These are phyloP conservation scores for Ogataea pignaliae DNA, from an alignment of 805 yeast species.

Conservation along the genomic window DNA sequence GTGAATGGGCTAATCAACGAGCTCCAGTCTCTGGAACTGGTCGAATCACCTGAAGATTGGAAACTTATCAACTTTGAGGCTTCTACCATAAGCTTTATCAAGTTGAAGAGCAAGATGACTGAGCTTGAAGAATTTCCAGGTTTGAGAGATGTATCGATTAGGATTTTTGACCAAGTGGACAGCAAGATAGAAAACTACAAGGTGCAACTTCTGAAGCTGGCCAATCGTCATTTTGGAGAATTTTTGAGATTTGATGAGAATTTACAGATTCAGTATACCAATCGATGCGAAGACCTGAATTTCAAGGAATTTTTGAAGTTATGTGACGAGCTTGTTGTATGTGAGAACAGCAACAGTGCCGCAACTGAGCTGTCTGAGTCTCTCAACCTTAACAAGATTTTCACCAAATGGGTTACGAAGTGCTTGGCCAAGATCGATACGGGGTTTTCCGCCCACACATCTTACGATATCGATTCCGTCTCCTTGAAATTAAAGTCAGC, in stretches of 20 bases:
- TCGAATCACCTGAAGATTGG: slow-evolving; percentile 11
- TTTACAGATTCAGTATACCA: slow-evolving; percentile 7
- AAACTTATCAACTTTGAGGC: slow-evolving; percentile 9
- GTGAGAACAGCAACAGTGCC: slow-evolving; percentile 1
- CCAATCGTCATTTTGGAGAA: slow-evolving; percentile 5
- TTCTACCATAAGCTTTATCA: slow-evolving; percentile 11
- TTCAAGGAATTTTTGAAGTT: slow-evolving; percentile 15
- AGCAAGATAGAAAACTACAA: slow-evolving; percentile 8
- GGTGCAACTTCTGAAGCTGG: slow-evolving; percentile 4
- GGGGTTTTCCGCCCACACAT: slow-evolving; percentile 6
- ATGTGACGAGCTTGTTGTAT: slow-evolving; percentile 8
- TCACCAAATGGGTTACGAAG: slow-evolving; percentile 19
- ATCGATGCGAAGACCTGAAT: slow-evolving; percentile 7
- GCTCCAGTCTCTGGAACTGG: slow-evolving; percentile 9
- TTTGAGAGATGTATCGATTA: slow-evolving; percentile 1
- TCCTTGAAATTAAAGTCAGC: slow-evolving; percentile 2
- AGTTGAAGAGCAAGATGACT: slow-evolving; percentile 8
- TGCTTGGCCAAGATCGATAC: slow-evolving; percentile 12
- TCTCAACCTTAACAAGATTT: slow-evolving; percentile 22
- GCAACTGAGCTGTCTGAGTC: slow-evolving; percentile 3
- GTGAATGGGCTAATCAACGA: slow-evolving; percentile 28
- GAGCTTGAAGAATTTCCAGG: slow-evolving; percentile 8
- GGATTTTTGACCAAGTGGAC: slow-evolving; percentile 14
- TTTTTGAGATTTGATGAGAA: slow-evolving; percentile 14
- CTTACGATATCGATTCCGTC: slow-evolving; percentile 3